Conservation (phyloP, 768 basidiomycete genomes). For the Pisolithus tinctorius region DNA sequence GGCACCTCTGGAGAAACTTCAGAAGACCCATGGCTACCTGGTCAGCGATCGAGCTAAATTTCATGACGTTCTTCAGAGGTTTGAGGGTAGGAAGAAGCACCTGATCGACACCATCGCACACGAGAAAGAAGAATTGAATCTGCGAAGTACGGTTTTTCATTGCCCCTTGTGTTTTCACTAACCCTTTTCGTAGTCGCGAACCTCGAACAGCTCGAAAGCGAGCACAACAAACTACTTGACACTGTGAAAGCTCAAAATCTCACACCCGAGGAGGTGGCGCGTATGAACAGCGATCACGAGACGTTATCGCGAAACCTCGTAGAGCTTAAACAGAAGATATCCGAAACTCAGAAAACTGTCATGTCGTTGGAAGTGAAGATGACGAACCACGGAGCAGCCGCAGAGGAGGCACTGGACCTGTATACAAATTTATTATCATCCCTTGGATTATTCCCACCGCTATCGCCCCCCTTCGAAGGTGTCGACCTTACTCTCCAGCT, state of each 20-base stretch:
- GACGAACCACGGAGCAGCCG: slow-evolving; percentile 68
- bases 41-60: slow-evolving; percentile 75
- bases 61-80: slow-evolving; percentile 64
- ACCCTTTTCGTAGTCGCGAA: slow-evolving; percentile 39
- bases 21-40: slow-evolving; percentile 56
- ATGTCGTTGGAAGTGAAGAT: slow-evolving; percentile 82
- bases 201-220: slow-evolving; percentile 55
- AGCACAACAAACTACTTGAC: slow-evolving; percentile 54
- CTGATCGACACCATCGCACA: slow-evolving; percentile 58
- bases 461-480: slow-evolving; percentile 62
- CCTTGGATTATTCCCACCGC: slow-evolving; percentile 71
- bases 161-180: neutral
- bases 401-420: slow-evolving; percentile 75
- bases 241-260: slow-evolving; percentile 85
- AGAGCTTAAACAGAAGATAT: slow-evolving; percentile 69
- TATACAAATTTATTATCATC: slow-evolving; percentile 72
- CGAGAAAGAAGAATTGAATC: slow-evolving; percentile 57
- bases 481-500: slow-evolving; percentile 77
- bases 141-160: slow-evolving; percentile 38
- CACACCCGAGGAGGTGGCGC: slow-evolving; percentile 81
- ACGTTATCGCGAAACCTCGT: slow-evolving; percentile 64
- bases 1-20: slow-evolving; percentile 59
- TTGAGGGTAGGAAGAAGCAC: slow-evolving; percentile 63
- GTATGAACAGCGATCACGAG: slow-evolving; percentile 89
- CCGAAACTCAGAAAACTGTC: slow-evolving; percentile 63